Base-by-base conservation (phyloP, 306 rosid genomes). In the Vicia villosa region DNA sequence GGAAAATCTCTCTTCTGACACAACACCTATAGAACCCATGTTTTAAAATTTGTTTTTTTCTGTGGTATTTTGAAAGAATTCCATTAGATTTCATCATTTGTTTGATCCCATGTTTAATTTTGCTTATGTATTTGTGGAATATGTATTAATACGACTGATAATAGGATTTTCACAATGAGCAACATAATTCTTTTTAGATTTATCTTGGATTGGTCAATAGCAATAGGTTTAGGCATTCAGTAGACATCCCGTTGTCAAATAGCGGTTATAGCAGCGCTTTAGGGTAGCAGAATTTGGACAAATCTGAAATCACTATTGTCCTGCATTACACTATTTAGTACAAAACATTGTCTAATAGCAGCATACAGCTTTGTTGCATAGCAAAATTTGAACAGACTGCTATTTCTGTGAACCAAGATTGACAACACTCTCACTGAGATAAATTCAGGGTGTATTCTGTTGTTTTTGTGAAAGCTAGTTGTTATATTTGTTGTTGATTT, bases 131-230 rank as follows among this genome's bases (percentile, higher is more conserved):
- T 57, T 11, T 51, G 8, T 55, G 37, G 42, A 36, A 5, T 24
- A 20, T 68, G 30, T 69, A 42, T 66, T 30, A 59, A 66, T 32
- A 50, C 9, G 30, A 59, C 43, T 61, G 49, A 17, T 64, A 51
- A 50, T 36, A 34, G 32, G 42, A 45, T 47, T 56, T 69, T 74
- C 69, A 42, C 37, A 30, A 37, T 10, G 56, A 52, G 74, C 51
- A 36, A 37, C 36, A 65, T 57, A 8, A 38, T 34, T 20, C 51
- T 4, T 49, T 37, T 19, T 73, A 55, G 70, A 34, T 43, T 72
- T 81, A 68, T 77, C 57, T 46, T 68, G 49, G 42, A 56, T 49
- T 59, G 70, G 43, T 63, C 42, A 51, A n/a, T 69, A 71, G 66
- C 16, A 47, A 6, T 57, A 34, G 57, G 52, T 76, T 43, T 76